Base-by-base conservation (phyloP, 495 filamentous ascomycete genomes). In the Penicillium steckii region DNA sequence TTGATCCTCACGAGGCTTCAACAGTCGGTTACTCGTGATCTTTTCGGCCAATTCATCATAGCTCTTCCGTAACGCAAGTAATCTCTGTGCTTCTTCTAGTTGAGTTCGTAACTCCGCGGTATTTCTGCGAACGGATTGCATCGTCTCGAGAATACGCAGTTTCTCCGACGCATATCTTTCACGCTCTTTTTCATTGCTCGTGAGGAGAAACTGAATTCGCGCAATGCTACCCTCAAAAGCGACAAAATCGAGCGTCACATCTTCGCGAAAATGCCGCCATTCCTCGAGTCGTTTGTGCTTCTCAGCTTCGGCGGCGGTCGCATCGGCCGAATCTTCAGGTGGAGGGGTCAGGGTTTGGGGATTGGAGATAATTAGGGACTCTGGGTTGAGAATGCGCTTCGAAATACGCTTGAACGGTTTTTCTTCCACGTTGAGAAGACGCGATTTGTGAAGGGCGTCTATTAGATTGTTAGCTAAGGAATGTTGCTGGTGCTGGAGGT, bases 331-430 rank as follows among this genome's bases (percentile, higher is more conserved):
- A 64, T 69, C 70, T 56, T 95, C 88, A 21, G 87, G 86, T 2
- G 87, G 85, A 37, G 89, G 87, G 12, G 86, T 89, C 35, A 81
- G 83, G 2, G 81, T 83, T 24, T 86, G 81, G 17, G 76, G 72
- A 27, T 76, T 75, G 8, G 74, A 71, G 46, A 74, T 70, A 15
- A 81, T 69, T 24, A 89, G 73, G 2, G 84, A 81, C 44, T 85
- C 77, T 4, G 88, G 78, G 25, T 82, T 78, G 22, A 87, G 73
- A 9, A 96, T 81, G 35, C 89, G 85, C 71, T 90, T 90, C 8
- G 87, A 85, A 45, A 98, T 82, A 44, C 93, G 89, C 67, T 89
- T 88, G 81, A 93, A 97, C 3, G 91, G 90, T 46, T 90, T 91
- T 63, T 95, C 88, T 78, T 98, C 94, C 57, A 97, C 87, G 58